A percentile compares a stretch with the other conserved stretches of the same genome.
These are phyloP conservation scores for Lotmaria passim DNA, from an alignment of 208 protist genomes.

Conservation along the genomic window DNA sequence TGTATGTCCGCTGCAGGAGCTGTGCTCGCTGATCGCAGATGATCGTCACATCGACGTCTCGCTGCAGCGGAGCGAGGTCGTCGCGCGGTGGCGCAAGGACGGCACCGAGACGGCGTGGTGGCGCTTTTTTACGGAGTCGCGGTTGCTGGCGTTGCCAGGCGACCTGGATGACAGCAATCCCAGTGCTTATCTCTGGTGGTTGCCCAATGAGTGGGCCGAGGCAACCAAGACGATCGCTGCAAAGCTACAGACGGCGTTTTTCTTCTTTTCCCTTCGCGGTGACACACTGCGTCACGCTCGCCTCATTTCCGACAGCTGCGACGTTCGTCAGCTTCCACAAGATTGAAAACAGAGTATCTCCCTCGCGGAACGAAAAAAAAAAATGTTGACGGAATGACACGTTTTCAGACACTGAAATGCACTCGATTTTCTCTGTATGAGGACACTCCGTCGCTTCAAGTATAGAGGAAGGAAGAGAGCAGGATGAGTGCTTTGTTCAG, in stretches of 20 bases:
- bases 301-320: slow-evolving; percentile 40
- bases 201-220: slow-evolving; percentile 54
- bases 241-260: slow-evolving; percentile 22
- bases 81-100: slow-evolving; percentile 40
- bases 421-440: too few species aligned
- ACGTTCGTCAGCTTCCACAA: slow-evolving; percentile 28
- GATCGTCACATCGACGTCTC: slow-evolving; percentile 51
- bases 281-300: slow-evolving; percentile 27
- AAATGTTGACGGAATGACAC: too few species aligned
- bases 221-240: slow-evolving; percentile 14
- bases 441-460: too few species aligned
- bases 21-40: slow-evolving; percentile 52
- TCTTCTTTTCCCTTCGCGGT: slow-evolving; percentile 21
- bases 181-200: slow-evolving; percentile 39
- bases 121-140: slow-evolving; percentile 46
- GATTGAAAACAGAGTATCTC: too few species aligned
- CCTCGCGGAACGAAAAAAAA: too few species aligned
- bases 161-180: slow-evolving; percentile 4
- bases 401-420: too few species aligned
- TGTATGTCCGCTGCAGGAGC: slow-evolving; percentile 38
- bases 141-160: slow-evolving; percentile 13
- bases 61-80: slow-evolving; percentile 37
- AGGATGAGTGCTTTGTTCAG: too few species aligned
- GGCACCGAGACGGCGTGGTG: slow-evolving; percentile 44
- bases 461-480: too few species aligned